These are phyloP conservation scores for Fusarium zealandicum DNA, from an alignment of 2,329 filamentous ascomycete genomes.

Conservation along the genomic window DNA sequence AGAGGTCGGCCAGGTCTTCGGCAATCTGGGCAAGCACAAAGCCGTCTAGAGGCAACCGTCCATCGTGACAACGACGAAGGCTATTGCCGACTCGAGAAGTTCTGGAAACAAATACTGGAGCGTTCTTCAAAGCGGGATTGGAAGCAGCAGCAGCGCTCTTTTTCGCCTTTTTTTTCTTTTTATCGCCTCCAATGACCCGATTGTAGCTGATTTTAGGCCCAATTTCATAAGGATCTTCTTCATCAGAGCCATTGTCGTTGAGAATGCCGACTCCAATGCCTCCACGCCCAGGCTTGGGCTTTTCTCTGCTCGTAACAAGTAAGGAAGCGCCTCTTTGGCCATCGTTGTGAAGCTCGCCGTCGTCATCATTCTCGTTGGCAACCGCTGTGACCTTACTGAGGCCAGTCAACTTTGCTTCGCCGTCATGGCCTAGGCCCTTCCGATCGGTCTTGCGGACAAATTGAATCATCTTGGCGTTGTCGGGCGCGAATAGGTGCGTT, in stretches of 20 bases:
- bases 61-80: slow-evolving; percentile 78
- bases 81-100: slow-evolving; percentile 41
- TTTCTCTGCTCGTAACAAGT: slow-evolving; percentile 53
- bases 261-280: slow-evolving; percentile 88
- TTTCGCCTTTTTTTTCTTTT: slow-evolving; percentile 77
- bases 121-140: slow-evolving; percentile 70
- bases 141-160: slow-evolving; percentile 55
- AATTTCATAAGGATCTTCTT: slow-evolving; percentile 92
- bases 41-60: slow-evolving; percentile 78
- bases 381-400: slow-evolving; percentile 39
- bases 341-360: slow-evolving; percentile 48
- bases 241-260: slow-evolving; percentile 93
- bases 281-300: slow-evolving; percentile 59
- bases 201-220: slow-evolving; percentile 92
- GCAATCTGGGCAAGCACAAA: slow-evolving; percentile 73
- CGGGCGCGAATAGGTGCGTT: slow-evolving; percentile 83
- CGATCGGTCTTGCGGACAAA: slow-evolving; percentile 71
- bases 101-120: slow-evolving; percentile 79
- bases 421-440: slow-evolving; percentile 73
- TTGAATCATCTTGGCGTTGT: slow-evolving; percentile 74
- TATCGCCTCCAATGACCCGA: slow-evolving; percentile 79
- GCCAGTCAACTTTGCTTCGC: slow-evolving; percentile 60
- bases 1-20: slow-evolving; percentile 45
- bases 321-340: slow-evolving; percentile 22
- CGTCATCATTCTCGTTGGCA: slow-evolving; percentile 52